phyloP scores from a whole-genome alignment of 1,284 basidiomycete species.

The Cryptococcus maquisensis region DNA sequence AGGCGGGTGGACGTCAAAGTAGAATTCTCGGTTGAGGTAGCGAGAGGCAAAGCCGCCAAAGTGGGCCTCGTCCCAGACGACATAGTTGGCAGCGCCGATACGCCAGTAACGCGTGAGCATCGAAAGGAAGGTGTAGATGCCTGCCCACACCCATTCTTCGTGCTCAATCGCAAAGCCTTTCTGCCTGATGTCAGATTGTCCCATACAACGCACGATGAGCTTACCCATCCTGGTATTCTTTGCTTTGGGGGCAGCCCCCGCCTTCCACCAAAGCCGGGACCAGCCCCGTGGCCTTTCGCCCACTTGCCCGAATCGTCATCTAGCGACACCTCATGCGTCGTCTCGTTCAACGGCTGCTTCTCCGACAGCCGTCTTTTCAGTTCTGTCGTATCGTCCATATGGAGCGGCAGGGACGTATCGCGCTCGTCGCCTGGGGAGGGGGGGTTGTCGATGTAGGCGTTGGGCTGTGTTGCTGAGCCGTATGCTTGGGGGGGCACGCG shows the following conservation, averaged over 20 bases:
- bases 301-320: constrained; percentile 42
- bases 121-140: constrained; percentile 84
- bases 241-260: constrained; percentile 41
- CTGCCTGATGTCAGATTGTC: constrained; percentile 46
- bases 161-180: constrained; percentile 76
- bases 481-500: constrained; percentile 29
- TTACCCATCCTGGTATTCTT: constrained; percentile 40
- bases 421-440: not conserved
- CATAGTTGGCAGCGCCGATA: constrained; percentile 80
- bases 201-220: constrained; percentile 6
- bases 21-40: constrained; percentile 62
- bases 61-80: constrained; percentile 99
- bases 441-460: not conserved
- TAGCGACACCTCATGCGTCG: not conserved
- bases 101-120: constrained; percentile 93
- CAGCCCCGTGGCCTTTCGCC: constrained; percentile 42
- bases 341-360: not conserved
- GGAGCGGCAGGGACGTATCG: constrained; percentile 20
- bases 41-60: constrained; percentile 96
- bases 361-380: constrained; percentile 11
- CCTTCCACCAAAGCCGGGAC: constrained; percentile 38
- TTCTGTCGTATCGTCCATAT: constrained; percentile 13
- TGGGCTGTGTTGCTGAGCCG: constrained; percentile 25
- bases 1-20: constrained; percentile 80
- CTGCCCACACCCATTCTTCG: constrained; percentile 72